Conservation (phyloP, 1,284 basidiomycete species). For the Apiotrichum gracile region DNA sequence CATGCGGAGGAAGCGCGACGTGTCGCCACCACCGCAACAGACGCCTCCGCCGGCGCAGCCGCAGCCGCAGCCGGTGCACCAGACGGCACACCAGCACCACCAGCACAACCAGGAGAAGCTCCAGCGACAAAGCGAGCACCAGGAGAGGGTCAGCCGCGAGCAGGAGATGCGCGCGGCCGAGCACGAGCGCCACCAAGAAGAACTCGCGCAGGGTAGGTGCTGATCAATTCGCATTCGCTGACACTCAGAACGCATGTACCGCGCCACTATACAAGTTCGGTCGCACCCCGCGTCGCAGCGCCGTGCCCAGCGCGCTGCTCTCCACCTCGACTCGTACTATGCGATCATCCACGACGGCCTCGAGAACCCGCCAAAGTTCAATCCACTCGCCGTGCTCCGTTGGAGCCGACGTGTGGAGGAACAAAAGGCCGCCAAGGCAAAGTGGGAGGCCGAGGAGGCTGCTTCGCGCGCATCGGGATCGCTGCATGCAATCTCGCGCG, state of each 20-base stretch:
- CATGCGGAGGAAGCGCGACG: conserved; percentile 9
- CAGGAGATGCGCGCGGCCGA: conserved; percentile 29
- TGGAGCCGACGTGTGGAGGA: conserved; percentile 32
- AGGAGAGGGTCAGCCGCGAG: conserved; percentile 11
- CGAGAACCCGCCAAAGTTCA: conserved; percentile 35
- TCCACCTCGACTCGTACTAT: conserved; percentile 43
- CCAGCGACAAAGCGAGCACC: background rate
- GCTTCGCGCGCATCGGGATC: background rate
- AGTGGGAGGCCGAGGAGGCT: conserved; percentile 23
- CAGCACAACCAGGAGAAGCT: background rate
- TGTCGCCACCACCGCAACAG: background rate
- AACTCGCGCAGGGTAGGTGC: conserved; percentile 36
- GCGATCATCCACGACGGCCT: conserved; percentile 36
- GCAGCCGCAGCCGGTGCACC: background rate
- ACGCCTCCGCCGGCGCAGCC: background rate
- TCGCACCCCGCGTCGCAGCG: conserved; percentile 39
- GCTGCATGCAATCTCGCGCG: background rate
- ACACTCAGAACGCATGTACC: conserved; percentile 35
- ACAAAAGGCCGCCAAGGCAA: conserved; percentile 23
- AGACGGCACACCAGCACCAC: background rate
- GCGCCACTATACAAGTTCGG: conserved; percentile 35
- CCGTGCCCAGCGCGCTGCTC: conserved; percentile 29
- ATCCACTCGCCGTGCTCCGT: conserved; percentile 37
- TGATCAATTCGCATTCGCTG: background rate
- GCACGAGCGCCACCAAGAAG: conserved; percentile 32